Evolutionary conservation across 768 basidiomycete species (phyloP).

Genomic region (Termitomyces sp.): DNA sequence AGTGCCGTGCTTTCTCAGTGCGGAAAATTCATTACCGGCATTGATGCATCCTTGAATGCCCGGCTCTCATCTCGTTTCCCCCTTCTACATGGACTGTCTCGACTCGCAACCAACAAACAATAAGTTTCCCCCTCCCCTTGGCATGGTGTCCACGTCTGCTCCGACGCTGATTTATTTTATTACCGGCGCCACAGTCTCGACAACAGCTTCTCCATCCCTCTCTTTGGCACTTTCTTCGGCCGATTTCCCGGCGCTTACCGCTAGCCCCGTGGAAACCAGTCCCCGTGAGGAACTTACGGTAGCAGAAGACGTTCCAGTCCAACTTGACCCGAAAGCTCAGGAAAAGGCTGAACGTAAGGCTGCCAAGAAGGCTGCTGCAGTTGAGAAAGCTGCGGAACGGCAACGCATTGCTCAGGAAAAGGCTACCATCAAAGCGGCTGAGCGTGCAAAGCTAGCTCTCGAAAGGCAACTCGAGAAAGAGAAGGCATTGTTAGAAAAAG

Average conservation of each 20-base stretch:
- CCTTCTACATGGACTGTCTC: slow-evolving; percentile 32
- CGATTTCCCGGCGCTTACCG: slow-evolving; percentile 72
- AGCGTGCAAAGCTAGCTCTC: slow-evolving; percentile 46
- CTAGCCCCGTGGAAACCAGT: slow-evolving; percentile 26
- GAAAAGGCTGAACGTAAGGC: slow-evolving; percentile 60
- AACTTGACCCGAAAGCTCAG: slow-evolving; percentile 34
- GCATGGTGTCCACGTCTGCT: slow-evolving; percentile 44
- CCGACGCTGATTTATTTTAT: slow-evolving; percentile 48
- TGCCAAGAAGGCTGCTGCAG: slow-evolving; percentile 58
- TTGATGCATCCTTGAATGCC: slow-evolving; percentile 45
- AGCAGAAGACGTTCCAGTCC: slow-evolving; percentile 23
- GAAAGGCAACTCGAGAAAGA: slow-evolving; percentile 56
- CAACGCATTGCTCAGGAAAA: slow-evolving; percentile 54
- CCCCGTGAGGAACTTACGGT: slow-evolving; percentile 23
- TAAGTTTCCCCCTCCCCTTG: slow-evolving; percentile 41
- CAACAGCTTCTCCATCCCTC: slow-evolving; percentile 40
- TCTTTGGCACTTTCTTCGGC: slow-evolving; percentile 56
- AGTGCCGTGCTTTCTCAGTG: slow-evolving; percentile 86
- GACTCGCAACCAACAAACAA: slow-evolving; percentile 29
- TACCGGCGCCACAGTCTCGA: slow-evolving; percentile 34
- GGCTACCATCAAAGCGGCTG: slow-evolving; percentile 45
- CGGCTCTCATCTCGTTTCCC: slow-evolving; percentile 25
- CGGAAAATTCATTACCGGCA: slow-evolving; percentile 73
- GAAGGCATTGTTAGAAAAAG: slow-evolving; percentile 38
- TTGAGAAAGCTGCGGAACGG: slow-evolving; percentile 58